These are phyloP conservation scores for Puccinia triticina DNA, from an alignment of 1,284 basidiomycete species.

Conservation along the genomic window DNA sequence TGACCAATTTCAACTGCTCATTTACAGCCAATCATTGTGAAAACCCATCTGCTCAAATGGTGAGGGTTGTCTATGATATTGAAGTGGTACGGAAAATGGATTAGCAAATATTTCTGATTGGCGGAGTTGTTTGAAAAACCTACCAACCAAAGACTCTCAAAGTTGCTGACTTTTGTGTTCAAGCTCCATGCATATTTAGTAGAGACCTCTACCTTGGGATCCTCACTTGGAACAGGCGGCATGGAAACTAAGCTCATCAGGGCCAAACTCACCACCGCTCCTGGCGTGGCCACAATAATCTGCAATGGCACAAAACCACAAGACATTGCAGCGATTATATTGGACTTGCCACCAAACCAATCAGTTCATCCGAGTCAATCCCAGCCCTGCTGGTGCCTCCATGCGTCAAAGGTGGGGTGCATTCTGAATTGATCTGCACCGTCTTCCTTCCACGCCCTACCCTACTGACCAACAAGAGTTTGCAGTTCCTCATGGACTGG, in stretches of 20 bases:
- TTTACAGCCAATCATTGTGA: constrained; percentile 94
- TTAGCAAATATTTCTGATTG: constrained; percentile 59
- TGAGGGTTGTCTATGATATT: constrained; percentile 83
- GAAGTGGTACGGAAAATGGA: constrained; percentile 78
- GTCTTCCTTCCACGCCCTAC: constrained; percentile 26
- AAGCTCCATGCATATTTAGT: constrained; percentile 67
- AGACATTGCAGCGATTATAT: constrained; percentile 20
- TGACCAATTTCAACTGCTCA: constrained; percentile 94
- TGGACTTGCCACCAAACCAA: not conserved
- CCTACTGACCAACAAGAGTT: constrained; percentile 69
- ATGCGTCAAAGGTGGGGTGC: not conserved
- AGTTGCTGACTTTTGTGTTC: not conserved
- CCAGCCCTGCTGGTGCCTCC: not conserved
- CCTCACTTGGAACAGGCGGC: constrained; percentile 90
- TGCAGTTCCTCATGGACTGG: constrained; percentile 91
- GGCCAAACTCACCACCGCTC: constrained; percentile 92
- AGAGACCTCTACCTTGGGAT: constrained; percentile 85
- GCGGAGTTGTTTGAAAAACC: not conserved
- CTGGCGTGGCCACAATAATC: constrained; percentile 92
- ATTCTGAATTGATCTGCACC: constrained; percentile 15
- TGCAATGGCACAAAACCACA: constrained; percentile 64
- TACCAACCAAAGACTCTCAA: no score
- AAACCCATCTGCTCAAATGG: constrained; percentile 77
- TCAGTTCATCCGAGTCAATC: not conserved
- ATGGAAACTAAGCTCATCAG: constrained; percentile 99